These are phyloP conservation scores for Scheffersomyces cryptocercus DNA, from an alignment of 1,139 yeast species.

Conservation along the genomic window DNA sequence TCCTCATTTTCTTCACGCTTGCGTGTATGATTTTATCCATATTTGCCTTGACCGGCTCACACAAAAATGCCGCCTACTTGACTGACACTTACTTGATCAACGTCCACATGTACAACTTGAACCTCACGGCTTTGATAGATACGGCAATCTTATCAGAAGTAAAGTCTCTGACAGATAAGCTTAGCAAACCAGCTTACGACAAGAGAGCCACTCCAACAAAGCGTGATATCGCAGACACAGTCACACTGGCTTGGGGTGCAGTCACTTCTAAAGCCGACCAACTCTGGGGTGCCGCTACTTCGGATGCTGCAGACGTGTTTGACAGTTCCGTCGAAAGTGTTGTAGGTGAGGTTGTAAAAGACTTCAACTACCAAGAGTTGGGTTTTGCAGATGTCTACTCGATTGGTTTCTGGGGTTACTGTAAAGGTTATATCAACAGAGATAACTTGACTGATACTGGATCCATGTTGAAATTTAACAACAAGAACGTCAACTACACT, in stretches of 20 bases:
- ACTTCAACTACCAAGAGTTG: conserved; percentile 24
- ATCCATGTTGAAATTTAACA: conserved; percentile 26
- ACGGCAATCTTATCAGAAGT: conserved; percentile 2
- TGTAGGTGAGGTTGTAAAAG: conserved; percentile 11
- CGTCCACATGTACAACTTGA: conserved; percentile 36
- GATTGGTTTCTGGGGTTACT: conserved; percentile 73
- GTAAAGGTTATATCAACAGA: conserved; percentile 49
- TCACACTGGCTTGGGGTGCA: conserved; percentile 1
- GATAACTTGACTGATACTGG: conserved; percentile 3
- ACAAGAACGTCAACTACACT: conserved; percentile 44
- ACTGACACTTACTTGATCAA: conserved; percentile 40
- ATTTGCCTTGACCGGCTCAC: conserved; percentile 47
- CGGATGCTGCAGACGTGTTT: neutral
- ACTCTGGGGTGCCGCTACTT: conserved; percentile 2
- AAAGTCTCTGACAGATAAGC: neutral
- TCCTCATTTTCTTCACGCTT: conserved; percentile 36
- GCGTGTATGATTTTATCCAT: conserved; percentile 35
- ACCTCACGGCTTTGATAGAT: conserved; percentile 33
- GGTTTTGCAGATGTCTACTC: conserved; percentile 66
- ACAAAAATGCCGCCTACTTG: conserved; percentile 34
- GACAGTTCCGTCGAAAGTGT: conserved; percentile 36
- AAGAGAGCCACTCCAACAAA: neutral
- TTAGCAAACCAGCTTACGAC: neutral
- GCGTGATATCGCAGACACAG: neutral
- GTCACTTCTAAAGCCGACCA: conserved; percentile 3